These are phyloP conservation scores for Lentinus tigrinus DNA, from an alignment of 768 basidiomycete species.

Conservation along the genomic window DNA sequence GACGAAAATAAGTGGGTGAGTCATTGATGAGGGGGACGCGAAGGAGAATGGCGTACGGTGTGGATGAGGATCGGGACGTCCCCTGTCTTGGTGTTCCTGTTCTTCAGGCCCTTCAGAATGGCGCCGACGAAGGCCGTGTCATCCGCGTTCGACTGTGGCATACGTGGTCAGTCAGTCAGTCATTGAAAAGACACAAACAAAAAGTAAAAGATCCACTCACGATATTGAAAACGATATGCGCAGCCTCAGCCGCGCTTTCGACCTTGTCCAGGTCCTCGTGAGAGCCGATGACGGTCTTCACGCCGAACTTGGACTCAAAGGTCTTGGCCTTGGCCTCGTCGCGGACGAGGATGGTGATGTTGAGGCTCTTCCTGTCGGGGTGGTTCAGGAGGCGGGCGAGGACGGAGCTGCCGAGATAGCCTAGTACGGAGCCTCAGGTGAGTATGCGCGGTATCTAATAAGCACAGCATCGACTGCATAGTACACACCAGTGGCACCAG, in stretches of 20 bases:
- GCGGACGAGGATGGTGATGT: slow-evolving; percentile 48
- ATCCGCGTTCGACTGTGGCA: slow-evolving; percentile 45
- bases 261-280: slow-evolving; percentile 37
- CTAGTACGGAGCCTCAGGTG: slow-evolving; percentile 27
- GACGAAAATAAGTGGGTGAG: neutral
- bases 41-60: slow-evolving; percentile 38
- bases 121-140: slow-evolving; percentile 43
- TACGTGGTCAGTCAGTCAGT: too few relatives aligned
- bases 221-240: slow-evolving; percentile 34
- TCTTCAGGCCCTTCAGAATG: slow-evolving; percentile 53
- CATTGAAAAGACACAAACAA: too few relatives aligned
- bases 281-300: slow-evolving; percentile 21
- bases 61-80: slow-evolving; percentile 53
- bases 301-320: slow-evolving; percentile 17
- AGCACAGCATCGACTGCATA: neutral
- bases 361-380: slow-evolving; percentile 38
- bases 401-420: slow-evolving; percentile 57
- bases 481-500: slow-evolving; percentile 41
- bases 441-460: neutral
- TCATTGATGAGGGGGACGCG: neutral
- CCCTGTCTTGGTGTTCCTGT: slow-evolving; percentile 42
- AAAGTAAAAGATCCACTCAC: neutral
- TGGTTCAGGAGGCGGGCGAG: slow-evolving; percentile 46
- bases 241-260: slow-evolving; percentile 36
- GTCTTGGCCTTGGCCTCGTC: slow-evolving; percentile 35